Base-by-base conservation (phyloP, 352 stramenopile species). In the Peronospora belbahrii region DNA sequence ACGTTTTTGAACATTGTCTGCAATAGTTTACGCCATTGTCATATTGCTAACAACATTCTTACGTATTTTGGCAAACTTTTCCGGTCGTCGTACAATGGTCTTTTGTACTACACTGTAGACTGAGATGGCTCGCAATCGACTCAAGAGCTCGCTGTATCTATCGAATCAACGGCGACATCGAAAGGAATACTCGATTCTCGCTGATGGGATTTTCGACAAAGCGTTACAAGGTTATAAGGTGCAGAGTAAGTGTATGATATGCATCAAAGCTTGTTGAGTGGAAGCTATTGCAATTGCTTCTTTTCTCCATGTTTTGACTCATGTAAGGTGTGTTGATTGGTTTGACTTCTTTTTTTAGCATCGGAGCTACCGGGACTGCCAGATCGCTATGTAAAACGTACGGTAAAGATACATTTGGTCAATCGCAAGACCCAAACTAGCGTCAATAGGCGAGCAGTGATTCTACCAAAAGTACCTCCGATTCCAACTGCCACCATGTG, bases 401-500 rank as follows among this genome's bases (percentile, higher is more conserved):
- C 30, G 6, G 28, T 49, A 18, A 65, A 70, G 46, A 67, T 62
- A 9, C 28, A 23, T n/a, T 11, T 83, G 10, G 46, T 37, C 2
- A 67, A 50, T 28, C 41, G 65, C 6, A 42, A 33, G n/a, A n/a
- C n/a, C 18, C 58, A 62, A 38, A 62, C 19, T n/a, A n/a, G n/a
- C n/a, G 25, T 62, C 36, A 27, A 60, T 40, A 69, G 70, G 30
- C 48, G 53, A 3, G 38, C 46, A 1, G 67, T 86, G 19, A 46
- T 84, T 42, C 56, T 90, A 32, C 75, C 75, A 11, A 59, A 60
- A 25, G 51, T 87, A 2, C 70, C 65, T 5, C 48, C 61, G 2
- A 69, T 65, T 28, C 75, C 75, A n/a, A 73, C 56, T 15, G 59
- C 66, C 7, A 86, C 68, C 19, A 88, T 86, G 78, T 90, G 78